Base-by-base conservation (phyloP, 202 grass and related monocot species). In the Cymbopogon flexuosus region DNA sequence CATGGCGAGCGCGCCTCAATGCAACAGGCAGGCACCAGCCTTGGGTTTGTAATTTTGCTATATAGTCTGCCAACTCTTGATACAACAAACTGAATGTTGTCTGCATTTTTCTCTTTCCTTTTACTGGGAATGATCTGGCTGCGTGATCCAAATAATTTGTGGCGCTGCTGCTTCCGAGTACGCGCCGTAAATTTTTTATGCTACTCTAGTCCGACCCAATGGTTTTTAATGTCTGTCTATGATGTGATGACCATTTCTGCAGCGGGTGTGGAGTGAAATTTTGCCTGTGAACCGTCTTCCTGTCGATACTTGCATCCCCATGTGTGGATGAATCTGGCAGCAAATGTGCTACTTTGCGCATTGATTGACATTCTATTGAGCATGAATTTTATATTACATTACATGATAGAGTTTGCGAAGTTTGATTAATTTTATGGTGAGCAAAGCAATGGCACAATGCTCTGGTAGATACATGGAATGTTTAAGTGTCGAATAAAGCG, bases 401-500 rank as follows among this genome's bases (percentile, higher is more conserved):
- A 12, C 43, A 47, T 14, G 12, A 47, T 51, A 52, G n/a, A 52
- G 16, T 51, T 18, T 51, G 15, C 15, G 5, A 7, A 51, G 47
- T 51, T 51, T 6, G 15, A 18, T 49, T 18, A 51, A 18, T 18
- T 16, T 16, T 49, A 8, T 21, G 1, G 45, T 76, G n/a, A n/a
- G n/a, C n/a, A n/a, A 75, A 81, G 76, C 10, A 81, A 75, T 42
- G 40, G 9, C 47, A 4, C 7, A 52, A 3, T 0, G 54, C 8
- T 8, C 2, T 57, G 2, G 54, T 57, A 21, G 3, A 45, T 46
- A 64, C 72, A 72, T 87, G 1, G 35, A 65, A 58, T 69, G 33
- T 81, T 75, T 75, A 41, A 62, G 39, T 77, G 72, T 57, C 79
- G 66, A 83, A 83, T 87, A 87, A 83, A 83, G 66, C 37, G 18